phyloP scores from a whole-genome alignment of 2,329 filamentous ascomycete species.

The Exophiala xenobiotica region DNA sequence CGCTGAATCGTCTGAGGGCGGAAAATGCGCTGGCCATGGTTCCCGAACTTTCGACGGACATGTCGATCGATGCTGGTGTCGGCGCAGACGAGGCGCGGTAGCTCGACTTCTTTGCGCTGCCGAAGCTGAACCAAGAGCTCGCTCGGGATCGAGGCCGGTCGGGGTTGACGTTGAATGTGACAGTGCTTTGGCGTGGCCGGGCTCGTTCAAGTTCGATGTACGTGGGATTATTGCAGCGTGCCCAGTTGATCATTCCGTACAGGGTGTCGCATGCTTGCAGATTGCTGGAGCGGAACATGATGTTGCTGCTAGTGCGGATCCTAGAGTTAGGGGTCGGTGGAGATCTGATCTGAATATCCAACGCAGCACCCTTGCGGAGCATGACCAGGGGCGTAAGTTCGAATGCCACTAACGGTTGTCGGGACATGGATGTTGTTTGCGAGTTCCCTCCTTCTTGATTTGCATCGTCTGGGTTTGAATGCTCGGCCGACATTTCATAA shows the following conservation, averaged over 20 bases:
- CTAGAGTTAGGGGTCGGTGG: constrained; percentile 72
- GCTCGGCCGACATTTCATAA: constrained; percentile 55
- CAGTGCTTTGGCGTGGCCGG: constrained; percentile 56
- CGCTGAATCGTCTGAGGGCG: constrained; percentile 71
- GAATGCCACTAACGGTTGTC: constrained; percentile 63
- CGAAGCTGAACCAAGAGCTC: constrained; percentile 50
- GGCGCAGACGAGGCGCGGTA: constrained; percentile 59
- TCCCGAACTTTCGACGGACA: constrained; percentile 62
- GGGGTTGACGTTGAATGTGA: constrained; percentile 55
- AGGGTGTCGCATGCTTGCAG: constrained; percentile 75
- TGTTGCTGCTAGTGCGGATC: constrained; percentile 70
- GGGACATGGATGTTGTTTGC: constrained; percentile 30
- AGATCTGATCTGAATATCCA: constrained; percentile 92
- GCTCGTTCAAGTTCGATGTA: constrained; percentile 77
- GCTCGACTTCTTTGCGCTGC: constrained; percentile 51
- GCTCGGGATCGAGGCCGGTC: constrained; percentile 41
- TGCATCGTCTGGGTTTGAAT: constrained; percentile 34
- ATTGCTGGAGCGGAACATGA: constrained; percentile 83
- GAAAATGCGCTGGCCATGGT: constrained; percentile 77
- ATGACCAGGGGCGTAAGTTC: constrained; percentile 90
- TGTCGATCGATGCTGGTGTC: constrained; percentile 54
- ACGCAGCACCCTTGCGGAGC: constrained; percentile 82
- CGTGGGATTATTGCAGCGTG: constrained; percentile 87
- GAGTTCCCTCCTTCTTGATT: constrained; percentile 32
- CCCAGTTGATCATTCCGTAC: constrained; percentile 82